Conservation (phyloP, 225 moss, liverwort and hornwort genomes). For the Bryoerythrophyllum caledonicum region DNA sequence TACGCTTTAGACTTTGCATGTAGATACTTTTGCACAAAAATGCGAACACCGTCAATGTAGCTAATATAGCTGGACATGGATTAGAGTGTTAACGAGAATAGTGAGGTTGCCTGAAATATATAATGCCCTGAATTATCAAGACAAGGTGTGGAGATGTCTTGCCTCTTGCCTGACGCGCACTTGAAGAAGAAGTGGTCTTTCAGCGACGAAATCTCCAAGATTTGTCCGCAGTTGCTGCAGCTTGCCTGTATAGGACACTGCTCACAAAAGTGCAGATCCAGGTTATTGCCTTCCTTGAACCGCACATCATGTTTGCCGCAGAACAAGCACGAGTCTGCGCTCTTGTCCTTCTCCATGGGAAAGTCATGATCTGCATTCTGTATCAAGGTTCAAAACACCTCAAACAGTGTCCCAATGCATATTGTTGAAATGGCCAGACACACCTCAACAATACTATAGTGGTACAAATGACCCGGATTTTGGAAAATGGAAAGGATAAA, state of each 20-base stretch:
- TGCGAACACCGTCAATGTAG: too few relatives aligned
- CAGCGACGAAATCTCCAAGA: slow-evolving; percentile 87
- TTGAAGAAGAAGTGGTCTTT: slow-evolving; percentile 86
- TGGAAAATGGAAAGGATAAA: too few relatives aligned
- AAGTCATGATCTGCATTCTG: slow-evolving; percentile 38
- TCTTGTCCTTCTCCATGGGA: slow-evolving; percentile 57
- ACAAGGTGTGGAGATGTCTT: not conserved
- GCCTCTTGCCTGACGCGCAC: slow-evolving; percentile 78
- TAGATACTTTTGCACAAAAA: too few relatives aligned
- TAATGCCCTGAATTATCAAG: too few relatives aligned
- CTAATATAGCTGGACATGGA: too few relatives aligned
- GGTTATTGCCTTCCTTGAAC: slow-evolving; percentile 70
- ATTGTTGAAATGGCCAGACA: not conserved
- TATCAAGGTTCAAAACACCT: slow-evolving; percentile 19
- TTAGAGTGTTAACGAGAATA: too few relatives aligned
- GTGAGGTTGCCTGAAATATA: not conserved
- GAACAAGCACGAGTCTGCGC: slow-evolving; percentile 85
- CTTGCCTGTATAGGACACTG: slow-evolving; percentile 91
- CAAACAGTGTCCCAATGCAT: not conserved
- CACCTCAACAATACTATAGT: not conserved
- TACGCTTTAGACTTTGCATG: too few relatives aligned
- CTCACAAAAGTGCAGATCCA: slow-evolving; percentile 95
- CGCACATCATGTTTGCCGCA: slow-evolving; percentile 78
- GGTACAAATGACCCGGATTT: not conserved
- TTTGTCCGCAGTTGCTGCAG: slow-evolving; percentile 88